A percentile compares a stretch with the other conserved stretches of the same genome.
phyloP scores from a whole-genome alignment of 805 yeast genomes.

The Candida koratica region DNA sequence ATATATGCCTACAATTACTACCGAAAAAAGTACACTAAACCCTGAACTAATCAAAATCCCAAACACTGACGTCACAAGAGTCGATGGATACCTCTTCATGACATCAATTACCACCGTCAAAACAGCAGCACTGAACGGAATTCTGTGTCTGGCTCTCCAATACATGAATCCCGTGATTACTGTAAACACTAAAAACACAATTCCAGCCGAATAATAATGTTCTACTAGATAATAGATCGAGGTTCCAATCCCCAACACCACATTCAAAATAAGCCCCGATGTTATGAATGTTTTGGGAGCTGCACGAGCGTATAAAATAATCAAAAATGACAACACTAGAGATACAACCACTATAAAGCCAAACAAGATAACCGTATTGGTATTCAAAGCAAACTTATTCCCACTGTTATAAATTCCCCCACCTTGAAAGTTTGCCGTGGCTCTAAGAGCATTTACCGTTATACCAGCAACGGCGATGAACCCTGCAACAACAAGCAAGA shows the following conservation, averaged over 20 bases:
- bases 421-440: conserved; percentile 54
- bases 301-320: conserved; percentile 58
- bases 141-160: conserved; percentile 66
- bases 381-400: conserved; percentile 61
- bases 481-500: conserved; percentile 48
- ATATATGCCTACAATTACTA: conserved; percentile 70
- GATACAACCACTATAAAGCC: conserved; percentile 61
- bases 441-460: conserved; percentile 59
- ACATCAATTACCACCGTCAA: conserved; percentile 73
- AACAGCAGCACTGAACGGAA: conserved; percentile 71
- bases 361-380: conserved; percentile 70
- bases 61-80: conserved; percentile 53
- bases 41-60: conserved; percentile 60
- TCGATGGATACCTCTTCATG: conserved; percentile 67
- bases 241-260: conserved; percentile 68
- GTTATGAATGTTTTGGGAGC: conserved; percentile 66
- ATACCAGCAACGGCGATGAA: conserved; percentile 69
- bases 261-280: conserved; percentile 62
- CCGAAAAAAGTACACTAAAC: conserved; percentile 62
- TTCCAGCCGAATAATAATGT: conserved; percentile 74
- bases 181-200: conserved; percentile 67
- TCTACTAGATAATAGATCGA: conserved; percentile 68
- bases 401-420: conserved; percentile 54
- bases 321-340: conserved; percentile 51
- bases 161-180: conserved; percentile 63